Conservation (phyloP, 164 flowering plant species). For the Annona cherimola region DNA sequence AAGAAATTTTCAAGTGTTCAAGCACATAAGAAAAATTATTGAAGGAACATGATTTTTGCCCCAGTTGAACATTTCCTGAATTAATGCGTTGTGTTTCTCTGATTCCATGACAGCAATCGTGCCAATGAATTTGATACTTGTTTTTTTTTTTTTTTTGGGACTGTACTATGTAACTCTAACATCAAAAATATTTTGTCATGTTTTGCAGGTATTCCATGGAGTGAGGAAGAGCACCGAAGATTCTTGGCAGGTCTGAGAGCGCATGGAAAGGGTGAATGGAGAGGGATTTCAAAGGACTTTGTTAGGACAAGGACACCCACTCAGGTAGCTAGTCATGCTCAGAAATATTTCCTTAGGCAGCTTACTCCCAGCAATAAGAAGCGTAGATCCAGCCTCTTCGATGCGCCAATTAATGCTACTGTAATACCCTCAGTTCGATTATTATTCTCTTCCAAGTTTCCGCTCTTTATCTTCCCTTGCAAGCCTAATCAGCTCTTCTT, state of each 20-base stretch:
- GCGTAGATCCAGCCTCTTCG: constrained; percentile 39
- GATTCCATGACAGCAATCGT: too few relatives aligned
- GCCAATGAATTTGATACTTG: too few relatives aligned
- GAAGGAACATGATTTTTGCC: too few relatives aligned
- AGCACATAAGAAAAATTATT: too few relatives aligned
- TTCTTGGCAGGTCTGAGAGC: constrained; percentile 28
- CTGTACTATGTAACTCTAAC: too few relatives aligned
- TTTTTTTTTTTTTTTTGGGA: too few relatives aligned
- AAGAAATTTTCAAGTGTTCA: too few relatives aligned
- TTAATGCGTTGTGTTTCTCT: too few relatives aligned
- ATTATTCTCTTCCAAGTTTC: not conserved
- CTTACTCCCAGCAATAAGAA: constrained; percentile 21
- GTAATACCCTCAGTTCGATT: constrained; percentile 12
- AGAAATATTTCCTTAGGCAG: constrained; percentile 34
- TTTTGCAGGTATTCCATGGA: constrained; percentile 33
- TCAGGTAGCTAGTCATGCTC: constrained; percentile 41
- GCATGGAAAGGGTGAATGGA: constrained; percentile 40
- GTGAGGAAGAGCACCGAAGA: constrained; percentile 34
- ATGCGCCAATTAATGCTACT: constrained; percentile 14
- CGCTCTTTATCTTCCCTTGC: not conserved
- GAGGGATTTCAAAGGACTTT: constrained; percentile 36
- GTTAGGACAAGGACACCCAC: constrained; percentile 38
- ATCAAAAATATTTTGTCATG: not conserved
- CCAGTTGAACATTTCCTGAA: too few relatives aligned
- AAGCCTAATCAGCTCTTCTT: not conserved